Percentiles rank a stretch among this genome's conserved stretches.
These are phyloP conservation scores for Punctularia strigosozonata DNA, from an alignment of 768 basidiomycete species.

Conservation along the genomic window DNA sequence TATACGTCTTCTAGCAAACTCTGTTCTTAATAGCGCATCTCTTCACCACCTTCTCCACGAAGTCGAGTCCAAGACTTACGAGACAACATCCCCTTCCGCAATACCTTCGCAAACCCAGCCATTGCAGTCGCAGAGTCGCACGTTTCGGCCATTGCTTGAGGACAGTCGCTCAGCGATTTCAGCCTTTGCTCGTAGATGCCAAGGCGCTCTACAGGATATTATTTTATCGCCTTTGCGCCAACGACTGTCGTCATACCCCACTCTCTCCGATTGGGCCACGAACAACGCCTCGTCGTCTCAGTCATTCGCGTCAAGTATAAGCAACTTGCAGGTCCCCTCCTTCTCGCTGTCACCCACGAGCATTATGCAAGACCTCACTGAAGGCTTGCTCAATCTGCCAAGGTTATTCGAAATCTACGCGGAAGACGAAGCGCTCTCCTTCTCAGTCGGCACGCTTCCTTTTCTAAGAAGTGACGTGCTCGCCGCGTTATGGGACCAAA, in stretches of 20 bases:
- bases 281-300: constrained; percentile 34
- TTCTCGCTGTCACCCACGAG: constrained; percentile 92
- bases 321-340: constrained; percentile 66
- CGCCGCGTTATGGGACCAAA: constrained; percentile 29
- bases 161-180: constrained; percentile 44
- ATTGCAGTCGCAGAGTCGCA: too few species aligned
- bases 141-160: constrained; percentile 29
- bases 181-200: constrained; percentile 59
- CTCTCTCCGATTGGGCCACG: constrained; percentile 54
- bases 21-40: constrained; percentile 71
- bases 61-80: too few species aligned
- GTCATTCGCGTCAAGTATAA: constrained; percentile 29
- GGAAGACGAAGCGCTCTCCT: constrained; percentile 81
- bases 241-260: constrained; percentile 62
- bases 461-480: constrained; percentile 48
- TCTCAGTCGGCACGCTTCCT: constrained; percentile 76
- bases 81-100: too few species aligned
- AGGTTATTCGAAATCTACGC: constrained; percentile 91
- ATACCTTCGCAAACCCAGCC: too few species aligned
- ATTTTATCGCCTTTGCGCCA: constrained; percentile 75
- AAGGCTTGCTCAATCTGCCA: constrained; percentile 90
- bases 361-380: constrained; percentile 77
- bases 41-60: constrained; percentile 19
- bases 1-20: constrained; percentile 72
- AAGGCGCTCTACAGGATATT: constrained; percentile 66